Base-by-base conservation (phyloP, 805 yeast species). In the Sugiyamaella smithiae region DNA sequence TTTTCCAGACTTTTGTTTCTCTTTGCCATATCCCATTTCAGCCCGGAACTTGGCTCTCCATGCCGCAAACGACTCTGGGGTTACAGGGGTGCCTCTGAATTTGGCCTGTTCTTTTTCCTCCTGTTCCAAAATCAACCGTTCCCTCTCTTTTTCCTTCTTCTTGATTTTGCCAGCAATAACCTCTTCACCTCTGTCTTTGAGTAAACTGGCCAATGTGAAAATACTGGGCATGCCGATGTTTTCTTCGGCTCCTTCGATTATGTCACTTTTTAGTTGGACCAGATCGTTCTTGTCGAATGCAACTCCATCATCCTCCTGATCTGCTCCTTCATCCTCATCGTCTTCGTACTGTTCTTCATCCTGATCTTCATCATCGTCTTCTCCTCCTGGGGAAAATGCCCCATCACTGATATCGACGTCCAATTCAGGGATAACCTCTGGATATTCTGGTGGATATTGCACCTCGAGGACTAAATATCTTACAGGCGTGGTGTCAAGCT, bases 171-270 rank as follows among this genome's bases (percentile, higher is more conserved):
- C 67, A 24, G 74, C 77, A 60, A 88, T 86, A 54, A 79, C 60
- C 20, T 67, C 67, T 59, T 93, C 99, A 11, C 88, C 91, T 50
- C 76, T 76, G 43, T 91, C 98, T 60, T 91, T 91, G 46, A 89
- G 73, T 6, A 80, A 72, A 0, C 95, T 80, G 0, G 86, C 77
- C 40, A 91, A 65, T 1, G 96, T 80, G 67, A 90, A 93, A 4
- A 91, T 76, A 56, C 89, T 82, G n/a, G 97, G 96, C 76, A 91
- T 84, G 0, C 99, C 99, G 1, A 90, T 52, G 60, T 87, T 84
- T 61, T 85, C 81, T 51, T 82, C 83, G 1, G 93, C 93, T 26
- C 55, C 54, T 42, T 64, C 67, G 17, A 50, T 43, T 28, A 66
- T 63, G 32, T 50, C 48, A 24, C 32, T 36, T 11, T 36, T 32